These are phyloP conservation scores for Zalaria obscura DNA, from an alignment of 2,329 filamentous ascomycete species.

Conservation along the genomic window DNA sequence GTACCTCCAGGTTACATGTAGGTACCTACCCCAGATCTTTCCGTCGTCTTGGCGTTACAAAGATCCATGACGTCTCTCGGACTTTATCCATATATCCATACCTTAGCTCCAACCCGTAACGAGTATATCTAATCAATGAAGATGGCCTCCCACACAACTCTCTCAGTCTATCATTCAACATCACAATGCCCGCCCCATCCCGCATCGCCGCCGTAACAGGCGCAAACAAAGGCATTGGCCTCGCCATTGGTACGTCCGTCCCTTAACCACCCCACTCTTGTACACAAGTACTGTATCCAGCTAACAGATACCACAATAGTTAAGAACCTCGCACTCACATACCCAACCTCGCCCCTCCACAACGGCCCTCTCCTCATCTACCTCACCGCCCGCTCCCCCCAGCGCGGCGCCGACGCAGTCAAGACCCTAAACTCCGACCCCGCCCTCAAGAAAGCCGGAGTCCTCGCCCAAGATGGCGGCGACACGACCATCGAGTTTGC, in stretches of 20 bases:
- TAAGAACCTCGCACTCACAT: conserved; percentile 39
- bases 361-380: conserved; percentile 37
- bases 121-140: too few species aligned
- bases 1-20: too few species aligned
- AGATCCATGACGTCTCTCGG: too few species aligned
- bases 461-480: conserved; percentile 27
- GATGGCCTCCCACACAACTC: too few species aligned
- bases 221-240: conserved; percentile 39
- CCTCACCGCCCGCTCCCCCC: conserved; percentile 35
- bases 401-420: conserved; percentile 33
- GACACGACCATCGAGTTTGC: conserved; percentile 33
- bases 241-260: conserved; percentile 27
- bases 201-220: conserved; percentile 39
- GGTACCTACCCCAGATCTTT: too few species aligned
- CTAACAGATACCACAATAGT: conserved; percentile 17
- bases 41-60: too few species aligned
- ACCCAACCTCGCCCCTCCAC: conserved; percentile 34
- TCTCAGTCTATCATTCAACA: neutral
- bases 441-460: conserved; percentile 31
- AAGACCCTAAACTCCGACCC: conserved; percentile 28
- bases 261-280: neutral
- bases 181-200: conserved; percentile 13
- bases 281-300: neutral
- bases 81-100: neutral
- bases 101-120: too few species aligned